Evolutionary conservation across 2,329 filamentous ascomycete species (phyloP), one percentile per base, ranked within the genome.

Genomic region (Colletotrichum navitas): DNA sequence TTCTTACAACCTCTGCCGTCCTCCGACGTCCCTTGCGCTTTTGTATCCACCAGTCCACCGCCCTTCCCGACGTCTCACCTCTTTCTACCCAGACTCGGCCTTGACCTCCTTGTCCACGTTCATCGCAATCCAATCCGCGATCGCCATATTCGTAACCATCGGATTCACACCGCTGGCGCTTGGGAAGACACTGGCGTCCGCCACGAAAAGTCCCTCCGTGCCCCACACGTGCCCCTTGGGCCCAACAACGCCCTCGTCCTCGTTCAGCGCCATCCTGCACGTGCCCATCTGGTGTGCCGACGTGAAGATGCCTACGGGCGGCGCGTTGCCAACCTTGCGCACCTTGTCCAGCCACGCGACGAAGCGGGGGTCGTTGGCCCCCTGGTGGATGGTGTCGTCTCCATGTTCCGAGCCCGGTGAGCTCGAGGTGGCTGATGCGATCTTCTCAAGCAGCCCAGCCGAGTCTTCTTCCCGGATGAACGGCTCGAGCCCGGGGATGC

Each of bases 221-320:
- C 88, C 92, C 91, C 92, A 95, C 8, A 94, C 89, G 73, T 79
- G 83, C 2, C 90, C 90, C 72, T 80, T 81, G 4, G 82, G 79
- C 76, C 91, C 88, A 2, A 92, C 90, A 16, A 91, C 90, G 36
- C 89, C 89, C 49, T 82, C 82, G 39, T 81, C 79, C 66, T 80
- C 79, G 73, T 80, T 80, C 54, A 84, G 83, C 71, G 89, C 89
- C 93, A 95, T 95, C 3, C 92, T 85, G 76, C 91, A 93, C 12
- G 89, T 89, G 29, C 92, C 91, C 93, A 95, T 95, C 83, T 95
- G 93, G 80, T 95, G 93, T 24, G 93, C 93, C n/a, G 90, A 92
- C 39, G 85, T 82, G 76, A 89, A 93, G n/a, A 83, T 79, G 29
- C 85, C 83, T 39, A 85, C 82, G 0, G 88, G 87, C 24, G 85